Percentiles rank a stretch among this genome's conserved stretches.
Evolutionary conservation across 495 filamentous ascomycete species (phyloP).

Genomic region (Aspergillus ellipticus): DNA sequence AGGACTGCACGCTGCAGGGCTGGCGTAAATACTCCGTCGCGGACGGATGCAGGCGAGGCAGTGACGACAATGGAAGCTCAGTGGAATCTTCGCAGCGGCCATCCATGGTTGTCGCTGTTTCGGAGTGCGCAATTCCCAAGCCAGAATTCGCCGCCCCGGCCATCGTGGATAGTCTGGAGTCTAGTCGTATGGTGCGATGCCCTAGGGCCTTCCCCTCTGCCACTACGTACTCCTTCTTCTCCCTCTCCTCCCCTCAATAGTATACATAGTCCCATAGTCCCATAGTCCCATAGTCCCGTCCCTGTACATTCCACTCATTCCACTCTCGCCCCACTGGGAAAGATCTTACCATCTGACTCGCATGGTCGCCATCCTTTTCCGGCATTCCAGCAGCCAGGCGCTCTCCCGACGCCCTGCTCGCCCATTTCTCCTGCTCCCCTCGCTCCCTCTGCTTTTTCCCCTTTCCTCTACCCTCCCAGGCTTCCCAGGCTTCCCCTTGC

Average conservation of each 20-base stretch:
- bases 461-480: not conserved
- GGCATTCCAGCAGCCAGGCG: slow-evolving; percentile 3
- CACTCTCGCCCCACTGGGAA: slow-evolving; percentile 7
- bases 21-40: no score
- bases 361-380: slow-evolving; percentile 11
- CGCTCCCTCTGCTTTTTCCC: not conserved
- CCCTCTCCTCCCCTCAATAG: not conserved
- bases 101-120: not conserved
- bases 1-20: no score
- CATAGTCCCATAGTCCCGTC: no score
- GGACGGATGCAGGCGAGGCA: not conserved
- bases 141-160: not conserved
- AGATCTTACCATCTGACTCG: slow-evolving; percentile 17
- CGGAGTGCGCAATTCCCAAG: not conserved
- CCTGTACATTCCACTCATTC: not conserved
- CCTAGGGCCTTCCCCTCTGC: no score
- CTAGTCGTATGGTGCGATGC: not conserved
- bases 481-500: not conserved
- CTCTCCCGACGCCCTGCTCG: not conserved
- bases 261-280: no score
- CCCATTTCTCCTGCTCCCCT: slow-evolving; percentile 2
- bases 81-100: not conserved
- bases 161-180: not conserved
- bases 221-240: not conserved
- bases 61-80: not conserved